These are phyloP conservation scores for Xerocomus amazonicus DNA, from an alignment of 1,284 basidiomycete species.

Conservation along the genomic window DNA sequence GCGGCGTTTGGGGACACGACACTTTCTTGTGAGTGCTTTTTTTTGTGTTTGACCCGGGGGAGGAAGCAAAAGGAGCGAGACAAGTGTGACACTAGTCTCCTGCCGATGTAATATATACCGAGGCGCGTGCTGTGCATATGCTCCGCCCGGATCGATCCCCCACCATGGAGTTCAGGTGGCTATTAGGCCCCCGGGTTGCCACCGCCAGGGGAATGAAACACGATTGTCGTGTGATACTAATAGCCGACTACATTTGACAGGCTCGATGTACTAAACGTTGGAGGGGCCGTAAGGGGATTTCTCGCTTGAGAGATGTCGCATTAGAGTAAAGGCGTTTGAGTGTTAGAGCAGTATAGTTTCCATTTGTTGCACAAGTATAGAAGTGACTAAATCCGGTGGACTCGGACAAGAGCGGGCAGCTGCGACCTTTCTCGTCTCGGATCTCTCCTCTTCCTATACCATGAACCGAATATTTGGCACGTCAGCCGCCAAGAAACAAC, in stretches of 20 bases:
- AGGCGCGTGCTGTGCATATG: background rate
- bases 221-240: background rate
- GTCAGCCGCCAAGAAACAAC: slow-evolving; percentile 79
- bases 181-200: background rate
- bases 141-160: slow-evolving; percentile 10
- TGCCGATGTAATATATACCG: slow-evolving; percentile 8
- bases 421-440: background rate
- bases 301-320: slow-evolving; percentile 36
- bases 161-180: background rate
- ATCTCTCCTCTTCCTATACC: background rate
- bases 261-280: slow-evolving; percentile 75
- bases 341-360: background rate
- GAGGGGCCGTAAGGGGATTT: slow-evolving; percentile 78
- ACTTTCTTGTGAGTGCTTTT: slow-evolving; percentile 74
- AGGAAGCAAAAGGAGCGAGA: background rate
- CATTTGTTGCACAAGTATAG: background rate
- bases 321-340: background rate
- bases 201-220: background rate
- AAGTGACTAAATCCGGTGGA: background rate
- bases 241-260: slow-evolving; percentile 27
- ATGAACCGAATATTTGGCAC: slow-evolving; percentile 86
- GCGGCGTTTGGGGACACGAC: slow-evolving; percentile 98
- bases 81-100: background rate
- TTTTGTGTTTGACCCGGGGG: background rate
- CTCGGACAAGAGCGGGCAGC: slow-evolving; percentile 1